Evolutionary conservation across 306 rosid species (phyloP).

Genomic region (Cucumis hystrix): DNA sequence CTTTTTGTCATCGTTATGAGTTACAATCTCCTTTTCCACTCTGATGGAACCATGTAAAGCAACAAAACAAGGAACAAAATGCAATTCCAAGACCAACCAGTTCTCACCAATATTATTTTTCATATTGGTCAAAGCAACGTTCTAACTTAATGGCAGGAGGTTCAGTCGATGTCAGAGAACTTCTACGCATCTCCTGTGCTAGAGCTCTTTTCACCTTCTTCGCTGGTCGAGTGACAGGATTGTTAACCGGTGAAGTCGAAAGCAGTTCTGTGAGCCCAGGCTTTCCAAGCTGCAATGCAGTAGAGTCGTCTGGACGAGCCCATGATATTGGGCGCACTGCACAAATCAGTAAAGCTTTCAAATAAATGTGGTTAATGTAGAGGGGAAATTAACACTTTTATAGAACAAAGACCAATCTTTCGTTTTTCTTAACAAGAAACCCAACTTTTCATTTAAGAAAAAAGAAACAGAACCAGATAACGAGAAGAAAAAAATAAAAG

Average conservation of each 20-base stretch:
- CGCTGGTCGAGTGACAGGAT: constrained; percentile 28
- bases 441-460: no score
- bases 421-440: neutral
- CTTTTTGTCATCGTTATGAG: neutral
- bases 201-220: constrained; percentile 46
- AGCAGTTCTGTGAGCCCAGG: constrained; percentile 13
- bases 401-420: neutral
- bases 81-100: neutral
- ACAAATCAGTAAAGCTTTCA: constrained; percentile 5
- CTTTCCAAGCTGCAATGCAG: constrained; percentile 16
- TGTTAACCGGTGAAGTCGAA: constrained; percentile 14
- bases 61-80: constrained; percentile 3
- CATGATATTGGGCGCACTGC: constrained; percentile 62
- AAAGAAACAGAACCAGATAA: neutral
- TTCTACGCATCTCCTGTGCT: constrained; percentile 4
- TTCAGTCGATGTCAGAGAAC: neutral
- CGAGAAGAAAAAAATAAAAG: neutral
- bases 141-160: constrained; percentile 1
- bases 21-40: neutral
- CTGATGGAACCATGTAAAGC: neutral
- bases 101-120: neutral
- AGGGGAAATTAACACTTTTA: neutral
- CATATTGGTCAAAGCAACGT: constrained; percentile 8
- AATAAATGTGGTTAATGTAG: neutral
- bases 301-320: constrained; percentile 27